Conservation (phyloP, 225 moss, liverwort and hornwort species). For the Physcomitrellopsis africana region DNA sequence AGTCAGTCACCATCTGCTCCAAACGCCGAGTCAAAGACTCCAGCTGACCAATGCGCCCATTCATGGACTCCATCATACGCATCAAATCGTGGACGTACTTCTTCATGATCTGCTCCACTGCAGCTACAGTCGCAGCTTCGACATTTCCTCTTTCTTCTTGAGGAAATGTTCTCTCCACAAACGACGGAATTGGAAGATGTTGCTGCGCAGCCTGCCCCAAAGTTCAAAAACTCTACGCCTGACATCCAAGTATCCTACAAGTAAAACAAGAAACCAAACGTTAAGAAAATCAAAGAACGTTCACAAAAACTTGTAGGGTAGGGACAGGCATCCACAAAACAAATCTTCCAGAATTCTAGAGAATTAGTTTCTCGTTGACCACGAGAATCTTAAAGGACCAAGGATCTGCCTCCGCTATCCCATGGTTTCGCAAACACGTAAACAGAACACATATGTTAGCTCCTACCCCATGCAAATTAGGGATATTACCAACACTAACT, state of each 20-base stretch:
- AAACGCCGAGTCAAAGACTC: slow-evolving; percentile 77
- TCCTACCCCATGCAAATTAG: not conserved
- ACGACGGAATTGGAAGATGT: slow-evolving; percentile 53
- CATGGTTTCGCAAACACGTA: not conserved
- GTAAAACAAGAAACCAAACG: not conserved
- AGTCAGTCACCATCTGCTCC: slow-evolving; percentile 71
- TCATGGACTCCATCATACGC: slow-evolving; percentile 72
- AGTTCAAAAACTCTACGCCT: slow-evolving; percentile 20
- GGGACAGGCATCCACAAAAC: not conserved
- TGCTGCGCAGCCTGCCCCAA: slow-evolving; percentile 49
- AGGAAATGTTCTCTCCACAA: slow-evolving; percentile 41
- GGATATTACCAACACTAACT: no score
- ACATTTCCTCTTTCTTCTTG: slow-evolving; percentile 61
- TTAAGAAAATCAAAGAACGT: not conserved
- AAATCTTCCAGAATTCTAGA: not conserved
- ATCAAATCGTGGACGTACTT: slow-evolving; percentile 81
- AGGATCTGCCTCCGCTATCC: not conserved
- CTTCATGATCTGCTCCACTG: slow-evolving; percentile 89
- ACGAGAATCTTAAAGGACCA: not conserved
- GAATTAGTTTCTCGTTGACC: not conserved
- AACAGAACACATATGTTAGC: slow-evolving; percentile 4
- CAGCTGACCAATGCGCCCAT: slow-evolving; percentile 77
- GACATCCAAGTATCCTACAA: not conserved
- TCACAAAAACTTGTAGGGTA: not conserved
- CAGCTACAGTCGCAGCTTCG: slow-evolving; percentile 70